phyloP scores from a whole-genome alignment of 1,139 yeast genomes.

The Yamadazyma spencermartinsiae region DNA sequence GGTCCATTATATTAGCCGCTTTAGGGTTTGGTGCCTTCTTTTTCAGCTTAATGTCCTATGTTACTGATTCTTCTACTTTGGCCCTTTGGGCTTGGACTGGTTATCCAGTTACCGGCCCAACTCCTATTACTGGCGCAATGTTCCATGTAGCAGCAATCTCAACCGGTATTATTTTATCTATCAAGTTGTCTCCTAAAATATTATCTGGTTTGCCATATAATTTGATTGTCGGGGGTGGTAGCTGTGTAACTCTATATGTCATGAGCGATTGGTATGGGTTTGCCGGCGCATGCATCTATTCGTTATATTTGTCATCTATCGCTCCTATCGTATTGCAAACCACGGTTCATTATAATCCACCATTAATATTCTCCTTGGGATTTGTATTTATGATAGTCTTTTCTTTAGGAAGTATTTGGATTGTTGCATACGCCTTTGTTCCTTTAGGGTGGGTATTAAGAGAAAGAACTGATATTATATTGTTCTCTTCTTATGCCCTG shows the following conservation, averaged over 20 bases:
- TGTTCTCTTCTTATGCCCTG: constrained; percentile 46
- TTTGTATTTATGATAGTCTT: constrained; percentile 57
- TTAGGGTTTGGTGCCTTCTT: constrained; percentile 77
- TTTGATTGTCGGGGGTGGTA: constrained; percentile 44
- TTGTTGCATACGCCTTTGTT: constrained; percentile 96
- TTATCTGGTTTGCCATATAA: constrained; percentile 29
- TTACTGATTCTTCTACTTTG: constrained; percentile 82
- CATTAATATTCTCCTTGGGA: constrained; percentile 56
- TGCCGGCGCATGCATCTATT: constrained; percentile 68
- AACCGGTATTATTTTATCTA: constrained; percentile 48
- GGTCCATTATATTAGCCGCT: constrained; percentile 51
- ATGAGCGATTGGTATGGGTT: constrained; percentile 81
- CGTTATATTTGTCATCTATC: constrained; percentile 61
- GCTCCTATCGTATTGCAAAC: constrained; percentile 65
- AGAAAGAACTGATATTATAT: constrained; percentile 80
- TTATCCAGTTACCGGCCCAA: constrained; percentile 81
- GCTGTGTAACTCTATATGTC: constrained; percentile 50
- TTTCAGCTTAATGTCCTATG: constrained; percentile 70
- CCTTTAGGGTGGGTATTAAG: constrained; percentile 89
- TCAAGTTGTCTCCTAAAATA: constrained; percentile 25
- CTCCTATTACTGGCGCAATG: constrained; percentile 86
- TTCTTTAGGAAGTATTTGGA: constrained; percentile 87
- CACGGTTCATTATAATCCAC: constrained; percentile 59
- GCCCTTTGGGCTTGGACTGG: constrained; percentile 96
- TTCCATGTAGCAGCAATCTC: constrained; percentile 61